These are phyloP conservation scores for Aspergillus glaucus DNA, from an alignment of 2,329 filamentous ascomycete species.

Conservation along the genomic window DNA sequence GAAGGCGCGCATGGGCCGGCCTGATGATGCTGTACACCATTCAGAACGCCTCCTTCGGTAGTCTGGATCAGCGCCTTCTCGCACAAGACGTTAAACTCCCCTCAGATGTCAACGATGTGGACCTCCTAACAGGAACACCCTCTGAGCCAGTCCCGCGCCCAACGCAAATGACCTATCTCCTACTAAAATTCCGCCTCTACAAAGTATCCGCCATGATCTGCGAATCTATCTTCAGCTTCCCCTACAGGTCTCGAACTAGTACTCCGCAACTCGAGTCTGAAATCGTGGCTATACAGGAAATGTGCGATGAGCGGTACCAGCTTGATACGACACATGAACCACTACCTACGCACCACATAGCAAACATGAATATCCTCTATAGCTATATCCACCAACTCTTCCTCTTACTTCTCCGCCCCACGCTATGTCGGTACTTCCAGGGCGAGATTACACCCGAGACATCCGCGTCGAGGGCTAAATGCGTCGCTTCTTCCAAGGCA, in stretches of 20 bases:
- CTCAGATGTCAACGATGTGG: constrained; percentile 32
- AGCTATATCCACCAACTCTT: constrained; percentile 34
- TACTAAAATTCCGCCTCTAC: constrained; percentile 32
- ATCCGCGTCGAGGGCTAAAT: constrained; percentile 23
- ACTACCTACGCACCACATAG: constrained; percentile 29
- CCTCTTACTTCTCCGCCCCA: constrained; percentile 32
- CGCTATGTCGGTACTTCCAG: constrained; percentile 26
- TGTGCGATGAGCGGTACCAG: constrained; percentile 25
- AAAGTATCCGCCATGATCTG: constrained; percentile 32
- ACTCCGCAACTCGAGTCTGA: constrained; percentile 24
- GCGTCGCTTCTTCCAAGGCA: constrained; percentile 27
- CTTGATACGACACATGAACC: constrained; percentile 17
- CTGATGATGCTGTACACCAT: constrained; percentile 36
- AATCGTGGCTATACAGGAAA: constrained; percentile 24
- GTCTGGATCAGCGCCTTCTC: constrained; percentile 23
- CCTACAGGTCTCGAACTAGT: constrained; percentile 14
- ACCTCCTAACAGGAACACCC: constrained; percentile 21
- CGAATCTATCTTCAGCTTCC: constrained; percentile 25
- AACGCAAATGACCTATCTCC: constrained; percentile 39
- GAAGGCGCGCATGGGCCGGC: constrained; percentile 35
- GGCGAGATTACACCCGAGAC: constrained; percentile 26
- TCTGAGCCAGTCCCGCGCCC: constrained; percentile 19
- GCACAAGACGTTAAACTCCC: constrained; percentile 26
- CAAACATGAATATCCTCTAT: constrained; percentile 37
- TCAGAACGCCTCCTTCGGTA: constrained; percentile 33